phyloP scores from a whole-genome alignment of 139 green algal species.

The Spirogloea muscicola region DNA sequence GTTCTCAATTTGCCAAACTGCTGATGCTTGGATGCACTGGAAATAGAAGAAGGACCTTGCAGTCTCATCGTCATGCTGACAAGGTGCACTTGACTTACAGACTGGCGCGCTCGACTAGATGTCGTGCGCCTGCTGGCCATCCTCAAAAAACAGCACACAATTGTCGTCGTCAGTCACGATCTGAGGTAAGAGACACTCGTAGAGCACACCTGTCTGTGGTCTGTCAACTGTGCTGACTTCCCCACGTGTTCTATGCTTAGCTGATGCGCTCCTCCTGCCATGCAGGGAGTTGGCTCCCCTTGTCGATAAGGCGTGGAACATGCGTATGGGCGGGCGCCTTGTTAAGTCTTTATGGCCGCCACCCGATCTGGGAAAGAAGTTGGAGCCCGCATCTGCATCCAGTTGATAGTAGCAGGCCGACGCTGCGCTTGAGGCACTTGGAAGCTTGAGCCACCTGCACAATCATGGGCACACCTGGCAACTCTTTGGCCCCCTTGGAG shows the following conservation, averaged over 20 bases:
- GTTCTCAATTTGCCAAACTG: too few relatives aligned
- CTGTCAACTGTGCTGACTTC: background rate
- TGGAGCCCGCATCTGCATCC: too few relatives aligned
- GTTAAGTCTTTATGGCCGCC: background rate
- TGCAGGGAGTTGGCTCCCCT: conserved; percentile 29
- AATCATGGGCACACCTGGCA: too few relatives aligned
- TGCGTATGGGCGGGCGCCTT: conserved; percentile 32
- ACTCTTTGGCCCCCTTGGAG: too few relatives aligned
- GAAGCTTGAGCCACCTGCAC: too few relatives aligned
- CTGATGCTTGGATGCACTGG: too few relatives aligned
- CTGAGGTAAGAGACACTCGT: conserved; percentile 7
- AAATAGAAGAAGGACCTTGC: too few relatives aligned
- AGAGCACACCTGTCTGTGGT: background rate
- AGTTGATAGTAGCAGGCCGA: too few relatives aligned
- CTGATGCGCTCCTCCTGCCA: background rate
- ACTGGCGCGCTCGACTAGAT: conserved; percentile 26
- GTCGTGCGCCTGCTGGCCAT: conserved; percentile 31
- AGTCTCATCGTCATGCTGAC: too few relatives aligned
- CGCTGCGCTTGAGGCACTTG: too few relatives aligned
- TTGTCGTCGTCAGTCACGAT: conserved; percentile 42
- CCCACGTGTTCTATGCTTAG: background rate
- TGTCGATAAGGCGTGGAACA: conserved; percentile 31
- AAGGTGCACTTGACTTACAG: too few relatives aligned
- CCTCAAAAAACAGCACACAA: conserved; percentile 29
- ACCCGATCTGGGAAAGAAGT: background rate